Conservation (phyloP, 2,329 filamentous ascomycete species). For the Fusarium sp. region DNA sequence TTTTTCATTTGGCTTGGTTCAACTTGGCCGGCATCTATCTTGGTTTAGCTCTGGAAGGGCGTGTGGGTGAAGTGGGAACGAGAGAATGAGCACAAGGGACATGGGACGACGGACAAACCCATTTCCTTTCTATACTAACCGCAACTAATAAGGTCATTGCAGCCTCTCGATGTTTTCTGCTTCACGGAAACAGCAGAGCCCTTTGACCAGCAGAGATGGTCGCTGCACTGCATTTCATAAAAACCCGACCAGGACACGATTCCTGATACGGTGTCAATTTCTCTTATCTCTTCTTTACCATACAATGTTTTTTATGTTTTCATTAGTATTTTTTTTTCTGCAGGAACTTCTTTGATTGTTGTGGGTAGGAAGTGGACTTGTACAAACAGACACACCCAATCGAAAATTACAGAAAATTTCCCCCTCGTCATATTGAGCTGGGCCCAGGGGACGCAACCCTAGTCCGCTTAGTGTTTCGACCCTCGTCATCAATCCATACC, state of each 20-base stretch:
- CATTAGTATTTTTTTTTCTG: slow-evolving; percentile 11
- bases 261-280: slow-evolving; percentile 16
- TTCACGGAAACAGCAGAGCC: slow-evolving; percentile 11
- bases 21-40: slow-evolving; percentile 4
- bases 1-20: slow-evolving; percentile 7
- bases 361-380: slow-evolving; percentile 45
- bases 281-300: slow-evolving; percentile 8
- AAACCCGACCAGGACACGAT: slow-evolving; percentile 13
- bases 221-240: slow-evolving; percentile 8
- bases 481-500: slow-evolving; percentile 31
- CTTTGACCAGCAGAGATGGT: slow-evolving; percentile 6
- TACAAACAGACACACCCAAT: slow-evolving; percentile 47
- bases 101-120: slow-evolving; percentile 10
- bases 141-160: slow-evolving; percentile 23
- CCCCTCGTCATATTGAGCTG: slow-evolving; percentile 30
- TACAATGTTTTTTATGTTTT: slow-evolving; percentile 7
- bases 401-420: slow-evolving; percentile 40
- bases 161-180: slow-evolving; percentile 2
- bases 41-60: slow-evolving; percentile 7
- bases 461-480: slow-evolving; percentile 39
- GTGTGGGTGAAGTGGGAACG: slow-evolving; percentile 23
- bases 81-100: slow-evolving; percentile 20
- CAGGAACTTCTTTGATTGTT: slow-evolving; percentile 36
- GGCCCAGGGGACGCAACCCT: slow-evolving; percentile 36
- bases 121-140: slow-evolving; percentile 19